These are phyloP conservation scores for Eucalyptus marginata DNA, from an alignment of 345 rosid species.

Conservation along the genomic window DNA sequence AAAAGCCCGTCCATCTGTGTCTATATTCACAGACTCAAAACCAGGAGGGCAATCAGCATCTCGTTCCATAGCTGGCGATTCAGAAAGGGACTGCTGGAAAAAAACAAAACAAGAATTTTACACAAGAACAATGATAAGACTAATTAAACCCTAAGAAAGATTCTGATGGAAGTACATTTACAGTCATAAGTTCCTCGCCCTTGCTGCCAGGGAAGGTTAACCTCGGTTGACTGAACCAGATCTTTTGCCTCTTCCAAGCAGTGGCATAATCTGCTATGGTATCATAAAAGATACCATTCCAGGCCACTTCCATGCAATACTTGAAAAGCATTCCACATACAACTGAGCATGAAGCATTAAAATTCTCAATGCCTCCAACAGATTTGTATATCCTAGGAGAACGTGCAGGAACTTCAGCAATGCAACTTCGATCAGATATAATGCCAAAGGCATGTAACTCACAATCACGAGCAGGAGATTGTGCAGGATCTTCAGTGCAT, in stretches of 20 bases:
- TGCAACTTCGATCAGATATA: not conserved
- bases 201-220: not conserved
- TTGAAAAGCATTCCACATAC: conserved; percentile 52
- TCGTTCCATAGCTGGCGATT: conserved; percentile 16
- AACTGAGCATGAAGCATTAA: conserved; percentile 42
- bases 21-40: conserved; percentile 14
- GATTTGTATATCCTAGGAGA: conserved; percentile 27
- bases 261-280: conserved; percentile 29
- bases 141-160: not conserved
- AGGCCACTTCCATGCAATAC: conserved; percentile 64
- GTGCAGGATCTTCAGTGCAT: not conserved
- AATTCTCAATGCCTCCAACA: conserved; percentile 65
- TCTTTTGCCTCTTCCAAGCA: conserved; percentile 58
- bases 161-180: not conserved
- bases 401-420: conserved; percentile 4
- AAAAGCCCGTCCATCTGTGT: not conserved
- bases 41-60: conserved; percentile 31
- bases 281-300: conserved; percentile 90
- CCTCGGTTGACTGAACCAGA: conserved; percentile 27
- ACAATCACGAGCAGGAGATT: not conserved
- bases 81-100: conserved; percentile 23
- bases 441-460: not conserved
- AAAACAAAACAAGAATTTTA: conserved; percentile 4
- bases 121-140: not conserved
- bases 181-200: not conserved